These are phyloP conservation scores for Alternaria dauci DNA, from an alignment of 2,329 filamentous ascomycete genomes.

Conservation along the genomic window DNA sequence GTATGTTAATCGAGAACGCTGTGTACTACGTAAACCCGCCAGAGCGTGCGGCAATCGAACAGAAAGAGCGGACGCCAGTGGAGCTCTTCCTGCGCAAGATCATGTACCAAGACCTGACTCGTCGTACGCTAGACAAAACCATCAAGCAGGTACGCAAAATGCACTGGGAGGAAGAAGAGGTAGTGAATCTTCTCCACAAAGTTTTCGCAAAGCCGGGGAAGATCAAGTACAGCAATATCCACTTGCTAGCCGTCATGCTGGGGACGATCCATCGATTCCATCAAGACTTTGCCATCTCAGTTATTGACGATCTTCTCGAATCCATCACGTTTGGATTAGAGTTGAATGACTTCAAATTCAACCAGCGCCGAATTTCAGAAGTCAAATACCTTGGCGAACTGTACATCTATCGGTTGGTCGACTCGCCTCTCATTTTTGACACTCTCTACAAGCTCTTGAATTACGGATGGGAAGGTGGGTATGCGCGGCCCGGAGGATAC, in stretches of 20 bases:
- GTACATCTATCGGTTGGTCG: slow-evolving; percentile 97
- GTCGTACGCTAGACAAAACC: slow-evolving; percentile 91
- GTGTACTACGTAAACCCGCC: slow-evolving; percentile 98
- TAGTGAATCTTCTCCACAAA: slow-evolving; percentile 81
- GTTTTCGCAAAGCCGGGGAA: slow-evolving; percentile 96
- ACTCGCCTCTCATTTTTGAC: slow-evolving; percentile 95
- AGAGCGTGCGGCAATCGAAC: slow-evolving; percentile 89
- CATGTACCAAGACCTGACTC: slow-evolving; percentile 92
- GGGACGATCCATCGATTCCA: slow-evolving; percentile 92
- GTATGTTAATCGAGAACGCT: slow-evolving; percentile 98
- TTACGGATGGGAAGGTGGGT: slow-evolving; percentile 85
- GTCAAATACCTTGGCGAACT: slow-evolving; percentile 96
- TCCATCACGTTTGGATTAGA: slow-evolving; percentile 88
- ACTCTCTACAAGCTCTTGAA: slow-evolving; percentile 93
- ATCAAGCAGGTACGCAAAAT: slow-evolving; percentile 93
- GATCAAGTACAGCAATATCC: slow-evolving; percentile 96
- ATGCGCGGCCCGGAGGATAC: slow-evolving; percentile 77
- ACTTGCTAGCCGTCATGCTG: slow-evolving; percentile 88
- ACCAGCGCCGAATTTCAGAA: slow-evolving; percentile 91
- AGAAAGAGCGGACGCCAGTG: slow-evolving; percentile 93
- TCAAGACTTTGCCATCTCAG: slow-evolving; percentile 85
- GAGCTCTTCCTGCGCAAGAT: slow-evolving; percentile 93
- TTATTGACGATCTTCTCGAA: slow-evolving; percentile 92
- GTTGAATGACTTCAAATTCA: slow-evolving; percentile 96
- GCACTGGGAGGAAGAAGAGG: slow-evolving; percentile 95